A percentile compares a stretch with the other conserved stretches of the same genome.
These are phyloP conservation scores for Syzygium jambos DNA, from an alignment of 345 rosid genomes.

Conservation along the genomic window DNA sequence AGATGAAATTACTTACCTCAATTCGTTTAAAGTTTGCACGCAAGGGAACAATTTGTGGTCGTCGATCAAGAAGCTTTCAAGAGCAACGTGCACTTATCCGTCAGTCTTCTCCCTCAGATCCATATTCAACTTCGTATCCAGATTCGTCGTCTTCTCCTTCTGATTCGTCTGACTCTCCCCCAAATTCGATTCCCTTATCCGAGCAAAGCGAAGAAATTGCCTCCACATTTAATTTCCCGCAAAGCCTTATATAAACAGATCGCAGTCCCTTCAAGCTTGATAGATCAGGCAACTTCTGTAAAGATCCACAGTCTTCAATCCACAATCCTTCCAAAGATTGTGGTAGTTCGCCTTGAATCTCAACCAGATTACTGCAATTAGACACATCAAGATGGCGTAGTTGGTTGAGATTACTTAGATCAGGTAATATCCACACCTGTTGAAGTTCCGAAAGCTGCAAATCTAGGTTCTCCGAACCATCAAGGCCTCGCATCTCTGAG, in stretches of 20 bases:
- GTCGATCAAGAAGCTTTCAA: no score
- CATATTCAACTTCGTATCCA: not conserved
- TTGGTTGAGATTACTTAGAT: not conserved
- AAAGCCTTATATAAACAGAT: rapidly evolving
- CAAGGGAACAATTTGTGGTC: not conserved
- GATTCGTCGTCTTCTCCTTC: not conserved
- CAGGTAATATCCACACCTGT: not conserved
- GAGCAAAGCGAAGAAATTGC: not conserved
- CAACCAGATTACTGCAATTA: not conserved
- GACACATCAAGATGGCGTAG: rapidly evolving
- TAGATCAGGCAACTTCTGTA: not conserved
- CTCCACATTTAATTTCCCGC: not conserved
- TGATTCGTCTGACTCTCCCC: not conserved
- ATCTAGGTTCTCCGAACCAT: not conserved
- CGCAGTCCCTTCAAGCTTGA: not conserved
- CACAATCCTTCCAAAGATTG: no score
- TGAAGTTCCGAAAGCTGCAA: not conserved
- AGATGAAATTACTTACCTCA: not conserved
- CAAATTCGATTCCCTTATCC: no score
- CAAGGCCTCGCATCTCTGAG: not conserved
- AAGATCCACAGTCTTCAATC: no score
- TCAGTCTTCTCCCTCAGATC: not conserved
- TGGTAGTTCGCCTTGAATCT: not conserved
- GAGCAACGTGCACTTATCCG: no score
- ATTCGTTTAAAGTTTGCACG: not conserved